Base-by-base conservation (phyloP, 176 grass and related monocot species). In the Ensete glaucum region DNA sequence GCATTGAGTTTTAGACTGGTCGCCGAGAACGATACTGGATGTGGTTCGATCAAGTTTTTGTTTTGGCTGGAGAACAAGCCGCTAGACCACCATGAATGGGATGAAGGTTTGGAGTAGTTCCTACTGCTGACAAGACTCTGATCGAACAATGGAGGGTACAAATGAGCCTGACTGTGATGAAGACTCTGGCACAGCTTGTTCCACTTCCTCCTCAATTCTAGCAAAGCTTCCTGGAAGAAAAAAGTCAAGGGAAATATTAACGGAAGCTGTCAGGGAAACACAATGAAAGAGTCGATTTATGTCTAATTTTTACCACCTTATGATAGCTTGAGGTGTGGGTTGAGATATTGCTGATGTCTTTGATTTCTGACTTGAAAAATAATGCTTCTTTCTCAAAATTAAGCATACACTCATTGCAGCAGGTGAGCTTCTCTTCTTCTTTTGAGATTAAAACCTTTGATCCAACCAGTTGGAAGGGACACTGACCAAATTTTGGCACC, bases 141-240 rank as follows among this genome's bases (percentile, higher is more conserved):
- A 64, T 52, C 34, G 64, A 89, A 84, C 16, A 48, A 74, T 26
- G 79, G 43, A 77, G 73, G 58, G 29, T 75, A 80, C 24, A 81
- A 73, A 15, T 43, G 75, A 81, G 82, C 75, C 59, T 22, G 67
- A 49, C 52, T 81, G 22, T 85, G 72, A 67, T 93, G 93, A 73
- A 97, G 87, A 73, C 82, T 97, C 72, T 69, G 76, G 79, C 93
- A 97, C 25, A 97, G 52, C 76, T 85, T 78, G 73, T 85, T 88
- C 93, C 93, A 97, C 86, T 97, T 97, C 64, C 83, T 87, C 71
- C 84, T 93, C 81, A 93, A 67, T 69, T 97, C 93, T 53, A 83
- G 50, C 90, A 90, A 71, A 73, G 82, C 66, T 48, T 78, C 83
- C 43, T 88, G 59, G 20, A 43, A 73, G 19, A 23, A 34, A 7